These are phyloP conservation scores for Fusarium mexicanum DNA, from an alignment of 2,329 filamentous ascomycete species.

Conservation along the genomic window DNA sequence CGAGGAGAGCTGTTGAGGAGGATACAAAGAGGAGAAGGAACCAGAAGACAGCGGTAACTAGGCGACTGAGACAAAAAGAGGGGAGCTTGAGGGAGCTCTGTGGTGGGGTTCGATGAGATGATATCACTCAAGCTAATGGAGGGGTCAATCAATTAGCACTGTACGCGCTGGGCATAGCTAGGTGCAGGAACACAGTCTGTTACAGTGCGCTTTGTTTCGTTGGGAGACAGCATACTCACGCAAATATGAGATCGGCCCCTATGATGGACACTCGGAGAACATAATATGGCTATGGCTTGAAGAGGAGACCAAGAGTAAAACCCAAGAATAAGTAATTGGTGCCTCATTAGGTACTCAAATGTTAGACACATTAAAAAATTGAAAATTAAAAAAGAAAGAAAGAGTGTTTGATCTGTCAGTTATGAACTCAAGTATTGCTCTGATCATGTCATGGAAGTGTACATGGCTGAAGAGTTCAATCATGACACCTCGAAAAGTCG, in stretches of 20 bases:
- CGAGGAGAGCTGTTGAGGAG: constrained; percentile 31
- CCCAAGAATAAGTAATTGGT: too few species aligned
- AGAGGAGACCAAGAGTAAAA: background rate
- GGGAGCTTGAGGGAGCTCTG: constrained; percentile 45
- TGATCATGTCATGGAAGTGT: background rate
- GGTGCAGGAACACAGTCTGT: constrained; percentile 16
- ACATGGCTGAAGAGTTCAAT: constrained; percentile 8
- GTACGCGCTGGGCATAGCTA: background rate
- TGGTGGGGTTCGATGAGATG: constrained; percentile 40
- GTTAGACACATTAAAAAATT: background rate
- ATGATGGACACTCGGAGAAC: constrained; percentile 10
- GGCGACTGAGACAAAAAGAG: constrained; percentile 35
- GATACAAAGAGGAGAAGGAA: constrained; percentile 17
- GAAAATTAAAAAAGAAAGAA: background rate
- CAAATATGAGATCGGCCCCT: constrained; percentile 7
- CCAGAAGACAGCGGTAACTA: constrained; percentile 8
- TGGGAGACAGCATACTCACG: constrained; percentile 7
- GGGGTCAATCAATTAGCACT: constrained; percentile 39
- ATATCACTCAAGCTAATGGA: constrained; percentile 45
- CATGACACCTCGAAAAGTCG: background rate
- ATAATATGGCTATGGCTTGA: background rate
- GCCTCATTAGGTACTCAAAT: background rate
- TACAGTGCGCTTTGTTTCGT: constrained; percentile 3
- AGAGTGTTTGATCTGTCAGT: background rate
- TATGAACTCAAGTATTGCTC: background rate